Base-by-base conservation (phyloP, 192 early-diverging fungal species). In the Phycomyces blakesleeanus region DNA sequence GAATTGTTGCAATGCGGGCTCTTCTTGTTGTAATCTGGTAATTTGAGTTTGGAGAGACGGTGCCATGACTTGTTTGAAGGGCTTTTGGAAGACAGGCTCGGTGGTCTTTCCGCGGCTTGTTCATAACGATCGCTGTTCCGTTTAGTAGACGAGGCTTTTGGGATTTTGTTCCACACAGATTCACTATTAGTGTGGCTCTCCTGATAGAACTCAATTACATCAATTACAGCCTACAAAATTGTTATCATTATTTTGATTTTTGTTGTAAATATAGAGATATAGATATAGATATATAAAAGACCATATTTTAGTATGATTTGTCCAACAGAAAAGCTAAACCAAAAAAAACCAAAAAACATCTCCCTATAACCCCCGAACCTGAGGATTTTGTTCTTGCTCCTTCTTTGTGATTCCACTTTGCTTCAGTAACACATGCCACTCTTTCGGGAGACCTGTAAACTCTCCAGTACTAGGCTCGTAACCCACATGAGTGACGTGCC, bases 401-500 rank as follows among this genome's bases (percentile, higher is more conserved):
- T 93, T 83, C 71, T 93, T 91, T 51, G 94, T 87, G 64, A 98
- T 98, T 38, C 96, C 96, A 44, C 94, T 89, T 59, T 95, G 87
- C 59, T 87, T 83, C 34, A 98, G 83, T 71, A 98, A 78, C 21
- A 87, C 79, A 26, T 91, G 86, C 95, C 96, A 98, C 73, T 93
- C 92, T 68, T 86, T 87, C 25, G 96, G 96, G 50, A 98, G 69
- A 34, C 96, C 96, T 22, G 90, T 91, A 67, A 93, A 93, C 78
- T 98, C 93, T 50, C 94, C 95, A 39, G 93, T 97, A 59, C 96
- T 91, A 59, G 90, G 87, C 72, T 98, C 91, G 75, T 92, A 98
- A 9, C 97, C 97, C 22, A 98, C 97, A 73, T 98, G 97, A 15
- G 95, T 97, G 29, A 98, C 79, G 77, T 98, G 97, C 38, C 93